Evolutionary conservation across 805 yeast genomes (phyloP), one percentile per base, ranked within the genome.

Genomic region (Suhomyces sp.): DNA sequence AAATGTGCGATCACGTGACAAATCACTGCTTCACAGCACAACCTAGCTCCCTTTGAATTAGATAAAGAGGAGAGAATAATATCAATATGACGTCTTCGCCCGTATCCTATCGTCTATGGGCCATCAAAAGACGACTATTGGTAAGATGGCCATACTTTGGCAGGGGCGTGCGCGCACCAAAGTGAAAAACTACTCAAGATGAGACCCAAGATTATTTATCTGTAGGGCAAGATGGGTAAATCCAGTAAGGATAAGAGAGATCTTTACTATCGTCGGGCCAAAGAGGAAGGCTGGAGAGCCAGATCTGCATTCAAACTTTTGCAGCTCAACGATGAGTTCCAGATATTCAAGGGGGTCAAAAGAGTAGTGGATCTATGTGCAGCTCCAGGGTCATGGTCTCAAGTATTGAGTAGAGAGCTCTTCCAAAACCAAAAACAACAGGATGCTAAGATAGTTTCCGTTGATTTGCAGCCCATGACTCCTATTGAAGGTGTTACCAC

Each of bases 321-420:
- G 3, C 99, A 94, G 66, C 73, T 94, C 46, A 87, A 94, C 62
- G 97, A 93, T 51, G 92, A 94, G 66, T 94, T 93, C 66, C 86
- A 87, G 55, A 80, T 91, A 35, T 82, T 94, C 51, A 78, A 83
- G 47, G 86, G 83, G 40, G 84, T 91, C 33, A 78, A 76, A 43
- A 75, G 97, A 60, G 98, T 94, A 3, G 99, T 94, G 4, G 99
- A 94, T 70, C 76, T 94, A 27, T 94, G 99, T 77, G 99, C 99
- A 35, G 99, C 98, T 4, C 97, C 97, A 0, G 97, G 97, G 1
- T 91, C 97, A 3, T 94, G 99, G 99, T 88, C 96, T 1, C 99
- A 94, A 66, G 99, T 94, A 0, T 78, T 94, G 12, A 85, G 94
- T 29, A 71, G 89, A 58, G 85, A 85, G 61, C 69, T 89, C 39